phyloP scores from a whole-genome alignment of 441 rosid species.

The Croton setiger region DNA sequence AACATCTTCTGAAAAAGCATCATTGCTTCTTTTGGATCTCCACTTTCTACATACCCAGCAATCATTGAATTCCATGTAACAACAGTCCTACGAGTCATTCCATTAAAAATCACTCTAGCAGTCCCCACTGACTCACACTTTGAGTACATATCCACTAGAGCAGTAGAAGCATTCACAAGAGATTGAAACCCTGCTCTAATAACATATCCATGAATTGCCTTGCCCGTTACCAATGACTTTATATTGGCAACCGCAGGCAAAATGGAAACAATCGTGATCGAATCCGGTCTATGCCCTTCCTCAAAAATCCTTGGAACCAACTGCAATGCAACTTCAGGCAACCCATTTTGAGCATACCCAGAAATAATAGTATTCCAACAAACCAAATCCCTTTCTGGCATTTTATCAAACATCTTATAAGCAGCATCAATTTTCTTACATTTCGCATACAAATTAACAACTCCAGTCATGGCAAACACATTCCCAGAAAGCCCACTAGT shows the following conservation, averaged over 20 bases:
- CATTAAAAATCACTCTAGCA: slow-evolving; percentile 59
- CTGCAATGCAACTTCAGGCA: slow-evolving; percentile 52
- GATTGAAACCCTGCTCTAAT: slow-evolving; percentile 54
- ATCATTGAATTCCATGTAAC: slow-evolving; percentile 89
- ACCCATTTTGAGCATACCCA: slow-evolving; percentile 75
- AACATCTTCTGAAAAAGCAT: slow-evolving; percentile 59
- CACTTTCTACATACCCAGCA: slow-evolving; percentile 69
- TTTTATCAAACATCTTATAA: slow-evolving; percentile 67
- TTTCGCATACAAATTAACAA: slow-evolving; percentile 67
- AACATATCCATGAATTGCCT: slow-evolving; percentile 71
- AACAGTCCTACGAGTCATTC: slow-evolving; percentile 49
- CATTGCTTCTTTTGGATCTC: slow-evolving; percentile 49
- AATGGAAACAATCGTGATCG: slow-evolving; percentile 64
- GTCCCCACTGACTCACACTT: slow-evolving; percentile 48
- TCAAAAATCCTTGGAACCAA: slow-evolving; percentile 55
- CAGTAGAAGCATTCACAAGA: slow-evolving; percentile 60
- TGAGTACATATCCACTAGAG: slow-evolving; percentile 80
- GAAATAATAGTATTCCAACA: slow-evolving; percentile 84
- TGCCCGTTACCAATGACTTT: slow-evolving; percentile 55
- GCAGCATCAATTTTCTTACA: slow-evolving; percentile 55
- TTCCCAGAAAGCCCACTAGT: slow-evolving; percentile 55
- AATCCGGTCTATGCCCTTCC: slow-evolving; percentile 63
- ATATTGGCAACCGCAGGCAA: slow-evolving; percentile 74
- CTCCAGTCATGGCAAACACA: slow-evolving; percentile 72
- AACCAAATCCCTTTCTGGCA: slow-evolving; percentile 82